phyloP scores from a whole-genome alignment of 1,284 basidiomycete genomes.

The Tylopilus sp. region DNA sequence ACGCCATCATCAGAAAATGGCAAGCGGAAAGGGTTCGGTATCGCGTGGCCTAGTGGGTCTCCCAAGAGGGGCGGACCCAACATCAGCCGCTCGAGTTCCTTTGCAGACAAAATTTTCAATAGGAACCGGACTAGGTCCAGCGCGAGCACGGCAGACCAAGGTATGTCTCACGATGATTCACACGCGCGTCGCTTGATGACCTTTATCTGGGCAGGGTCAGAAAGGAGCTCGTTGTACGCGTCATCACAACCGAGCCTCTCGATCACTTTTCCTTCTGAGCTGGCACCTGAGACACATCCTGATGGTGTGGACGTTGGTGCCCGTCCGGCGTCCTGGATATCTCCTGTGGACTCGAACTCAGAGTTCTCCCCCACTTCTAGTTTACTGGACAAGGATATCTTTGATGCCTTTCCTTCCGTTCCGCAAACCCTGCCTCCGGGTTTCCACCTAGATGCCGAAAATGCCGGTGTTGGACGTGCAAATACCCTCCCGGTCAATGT shows the following conservation, averaged over 20 bases:
- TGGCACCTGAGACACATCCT: slow-evolving; percentile 12
- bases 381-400: slow-evolving; percentile 44
- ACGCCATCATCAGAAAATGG: slow-evolving; percentile 44
- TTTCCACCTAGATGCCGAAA: slow-evolving; percentile 17
- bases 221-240: slow-evolving; percentile 28
- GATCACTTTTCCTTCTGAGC: slow-evolving; percentile 20
- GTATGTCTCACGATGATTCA: slow-evolving; percentile 17
- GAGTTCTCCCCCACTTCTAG: slow-evolving; percentile 39
- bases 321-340: slow-evolving; percentile 43
- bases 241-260: slow-evolving; percentile 25
- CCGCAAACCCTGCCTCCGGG: slow-evolving; percentile 40
- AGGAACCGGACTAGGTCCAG: slow-evolving; percentile 49
- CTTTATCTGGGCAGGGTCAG: slow-evolving; percentile 12
- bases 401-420: slow-evolving; percentile 57
- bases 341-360: slow-evolving; percentile 35
- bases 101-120: slow-evolving; percentile 54
- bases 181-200: background rate
- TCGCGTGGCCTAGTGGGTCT: slow-evolving; percentile 45
- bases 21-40: slow-evolving; percentile 30
- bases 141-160: slow-evolving; percentile 28
- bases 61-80: slow-evolving; percentile 44
- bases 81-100: slow-evolving; percentile 45
- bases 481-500: slow-evolving; percentile 28
- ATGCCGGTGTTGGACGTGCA: slow-evolving; percentile 13
- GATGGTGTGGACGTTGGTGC: slow-evolving; percentile 18